Evolutionary conservation across 2,329 filamentous ascomycete genomes (phyloP).

Genomic region (Metarhizium anisopliae): DNA sequence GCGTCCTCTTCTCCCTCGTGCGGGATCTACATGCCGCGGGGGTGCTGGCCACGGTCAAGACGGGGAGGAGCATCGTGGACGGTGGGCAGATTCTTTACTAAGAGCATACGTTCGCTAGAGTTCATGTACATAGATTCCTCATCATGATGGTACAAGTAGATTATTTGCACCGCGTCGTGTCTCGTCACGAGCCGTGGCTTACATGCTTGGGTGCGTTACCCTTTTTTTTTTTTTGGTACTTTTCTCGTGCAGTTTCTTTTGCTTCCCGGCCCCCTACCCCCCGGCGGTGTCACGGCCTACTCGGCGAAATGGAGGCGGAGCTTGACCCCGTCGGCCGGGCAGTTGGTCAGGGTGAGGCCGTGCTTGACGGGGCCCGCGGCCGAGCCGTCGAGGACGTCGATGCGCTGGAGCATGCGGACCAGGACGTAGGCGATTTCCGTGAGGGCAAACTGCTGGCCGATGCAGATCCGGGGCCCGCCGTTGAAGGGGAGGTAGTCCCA

Average conservation of each 20-base stretch:
- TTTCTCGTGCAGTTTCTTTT: too few species aligned
- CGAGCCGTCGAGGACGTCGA: constrained; percentile 13
- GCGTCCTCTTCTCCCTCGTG: constrained; percentile 45
- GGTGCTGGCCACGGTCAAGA: constrained; percentile 33
- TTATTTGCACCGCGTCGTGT: too few species aligned
- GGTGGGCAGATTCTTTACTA: constrained; percentile 16
- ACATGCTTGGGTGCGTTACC: too few species aligned
- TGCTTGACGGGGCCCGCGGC: constrained; percentile 11
- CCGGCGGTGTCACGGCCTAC: neutral
- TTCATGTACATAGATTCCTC: too few species aligned
- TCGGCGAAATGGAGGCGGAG: constrained; percentile 12
- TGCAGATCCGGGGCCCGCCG: constrained; percentile 18
- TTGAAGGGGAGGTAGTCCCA: constrained; percentile 20
- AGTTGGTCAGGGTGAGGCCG: constrained; percentile 12
- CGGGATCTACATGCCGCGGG: constrained; percentile 40
- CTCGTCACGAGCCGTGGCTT: too few species aligned
- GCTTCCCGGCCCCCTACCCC: too few species aligned
- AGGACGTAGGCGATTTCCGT: constrained; percentile 16
- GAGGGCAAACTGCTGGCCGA: constrained; percentile 19
- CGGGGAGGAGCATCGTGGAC: constrained; percentile 24
- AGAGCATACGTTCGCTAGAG: too few species aligned
- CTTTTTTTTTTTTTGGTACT: too few species aligned
- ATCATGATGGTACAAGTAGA: too few species aligned
- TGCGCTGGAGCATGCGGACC: constrained; percentile 12
- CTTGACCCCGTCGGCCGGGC: constrained; percentile 13